Percentiles rank a stretch among this genome's conserved stretches.
phyloP scores from a whole-genome alignment of 108 stramenopile species.

The Cylindrotheca closterium region DNA sequence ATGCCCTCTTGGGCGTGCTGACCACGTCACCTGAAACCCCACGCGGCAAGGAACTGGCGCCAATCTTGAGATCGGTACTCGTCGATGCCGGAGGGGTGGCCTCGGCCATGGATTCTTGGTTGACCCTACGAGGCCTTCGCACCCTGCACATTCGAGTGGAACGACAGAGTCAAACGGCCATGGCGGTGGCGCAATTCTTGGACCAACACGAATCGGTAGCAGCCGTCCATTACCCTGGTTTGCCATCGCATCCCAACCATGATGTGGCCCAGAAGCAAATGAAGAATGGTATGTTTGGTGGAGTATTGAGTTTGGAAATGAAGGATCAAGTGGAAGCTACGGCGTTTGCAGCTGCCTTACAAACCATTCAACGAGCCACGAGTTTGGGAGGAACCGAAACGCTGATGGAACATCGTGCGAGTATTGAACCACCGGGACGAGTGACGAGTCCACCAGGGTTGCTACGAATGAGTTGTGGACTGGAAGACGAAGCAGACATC shows the following conservation, averaged over 20 bases:
- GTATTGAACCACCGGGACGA: slow-evolving; percentile 84
- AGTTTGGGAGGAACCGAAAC: slow-evolving; percentile 97
- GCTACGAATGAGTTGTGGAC: slow-evolving; percentile 86
- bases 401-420: slow-evolving; percentile 88
- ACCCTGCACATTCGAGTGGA: slow-evolving; percentile 78
- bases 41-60: slow-evolving; percentile 43
- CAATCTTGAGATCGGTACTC: slow-evolving; percentile 45
- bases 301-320: slow-evolving; percentile 90
- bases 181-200: slow-evolving; percentile 56
- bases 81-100: slow-evolving; percentile 65
- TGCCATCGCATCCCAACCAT: slow-evolving; percentile 83
- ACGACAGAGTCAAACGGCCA: slow-evolving; percentile 65
- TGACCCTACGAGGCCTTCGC: slow-evolving; percentile 83
- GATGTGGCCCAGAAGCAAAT: slow-evolving; percentile 75
- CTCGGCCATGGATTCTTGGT: slow-evolving; percentile 85
- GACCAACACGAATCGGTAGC: slow-evolving; percentile 34
- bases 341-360: slow-evolving; percentile 76
- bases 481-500: slow-evolving; percentile 85
- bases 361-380: slow-evolving; percentile 79
- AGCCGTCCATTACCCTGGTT: slow-evolving; percentile 89
- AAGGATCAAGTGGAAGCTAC: slow-evolving; percentile 61
- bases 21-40: slow-evolving; percentile 60
- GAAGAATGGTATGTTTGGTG: slow-evolving; percentile 57
- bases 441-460: slow-evolving; percentile 78
- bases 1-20: slow-evolving; percentile 73